Conservation (phyloP, 164 flowering plant species). For the Nelumbo lutea region DNA sequence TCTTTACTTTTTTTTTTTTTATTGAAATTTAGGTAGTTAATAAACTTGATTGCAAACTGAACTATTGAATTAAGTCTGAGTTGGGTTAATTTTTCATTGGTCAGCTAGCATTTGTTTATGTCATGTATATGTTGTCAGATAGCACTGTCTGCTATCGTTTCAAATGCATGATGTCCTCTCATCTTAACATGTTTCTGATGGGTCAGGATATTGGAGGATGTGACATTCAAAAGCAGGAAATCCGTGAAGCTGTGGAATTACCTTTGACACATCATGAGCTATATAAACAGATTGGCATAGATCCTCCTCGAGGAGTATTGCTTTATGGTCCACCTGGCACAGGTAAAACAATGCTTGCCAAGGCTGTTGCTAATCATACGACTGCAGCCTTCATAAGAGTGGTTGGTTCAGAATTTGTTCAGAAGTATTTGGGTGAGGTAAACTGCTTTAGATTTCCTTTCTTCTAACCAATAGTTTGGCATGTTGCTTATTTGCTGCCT, state of each 20-base stretch:
- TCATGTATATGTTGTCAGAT: too few species aligned
- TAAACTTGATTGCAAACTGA: too few species aligned
- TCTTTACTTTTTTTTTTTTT: too few species aligned
- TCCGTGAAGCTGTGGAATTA: conserved; percentile 93
- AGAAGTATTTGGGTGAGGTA: conserved; percentile 98
- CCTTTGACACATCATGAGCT: conserved; percentile 95
- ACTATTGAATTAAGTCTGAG: too few species aligned
- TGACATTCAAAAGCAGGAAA: conserved; percentile 97
- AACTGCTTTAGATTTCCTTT: neutral
- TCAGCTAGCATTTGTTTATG: too few species aligned
- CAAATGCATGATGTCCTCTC: too few species aligned
- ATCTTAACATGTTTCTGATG: neutral
- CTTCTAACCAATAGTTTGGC: neutral
- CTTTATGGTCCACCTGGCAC: conserved; percentile 99
- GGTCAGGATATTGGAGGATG: conserved; percentile 96
- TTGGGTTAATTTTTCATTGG: too few species aligned
- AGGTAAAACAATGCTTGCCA: conserved; percentile 97
- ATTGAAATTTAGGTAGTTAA: too few species aligned
- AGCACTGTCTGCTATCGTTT: too few species aligned
- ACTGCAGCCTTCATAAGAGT: conserved; percentile 94
- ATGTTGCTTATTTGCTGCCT: neutral
- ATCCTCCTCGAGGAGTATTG: conserved; percentile 95
- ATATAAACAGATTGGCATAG: conserved; percentile 94
- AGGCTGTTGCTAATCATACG: conserved; percentile 94
- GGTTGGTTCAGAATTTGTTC: conserved; percentile 97